Percentiles rank a stretch among this genome's conserved stretches.
Evolutionary conservation across 108 stramenopile species (phyloP).

Genomic region (Schizochytrium sp.): DNA sequence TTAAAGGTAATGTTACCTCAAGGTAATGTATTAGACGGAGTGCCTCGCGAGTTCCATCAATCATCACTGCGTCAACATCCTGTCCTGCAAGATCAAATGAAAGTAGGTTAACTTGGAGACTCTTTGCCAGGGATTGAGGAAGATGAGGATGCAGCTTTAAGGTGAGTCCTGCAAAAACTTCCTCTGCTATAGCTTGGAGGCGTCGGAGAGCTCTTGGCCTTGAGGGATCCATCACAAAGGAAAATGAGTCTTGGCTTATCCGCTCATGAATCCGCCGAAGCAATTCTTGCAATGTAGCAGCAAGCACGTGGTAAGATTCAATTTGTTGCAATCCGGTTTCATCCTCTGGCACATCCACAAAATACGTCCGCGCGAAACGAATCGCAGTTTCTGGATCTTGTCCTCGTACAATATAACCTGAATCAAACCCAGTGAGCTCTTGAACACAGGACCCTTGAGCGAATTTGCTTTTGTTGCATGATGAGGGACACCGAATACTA

Average conservation of each 20-base stretch:
- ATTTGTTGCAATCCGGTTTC: too few relatives aligned
- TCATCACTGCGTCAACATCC: not conserved
- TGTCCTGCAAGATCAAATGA: constrained; percentile 57
- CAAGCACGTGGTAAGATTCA: too few relatives aligned
- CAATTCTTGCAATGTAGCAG: too few relatives aligned
- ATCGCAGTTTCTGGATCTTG: not conserved
- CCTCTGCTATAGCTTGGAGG: not conserved
- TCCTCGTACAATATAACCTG: not conserved
- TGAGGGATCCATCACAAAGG: not conserved
- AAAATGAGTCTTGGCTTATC: not conserved
- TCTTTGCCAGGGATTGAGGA: not conserved
- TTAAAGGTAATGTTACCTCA: not conserved
- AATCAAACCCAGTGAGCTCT: not conserved
- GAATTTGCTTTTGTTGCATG: not conserved
- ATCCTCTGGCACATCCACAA: not conserved
- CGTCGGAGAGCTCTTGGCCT: constrained; percentile 10
- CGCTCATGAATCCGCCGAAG: too few relatives aligned
- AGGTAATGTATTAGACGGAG: not conserved
- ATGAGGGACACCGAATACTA: not conserved
- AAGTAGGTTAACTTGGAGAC: not conserved
- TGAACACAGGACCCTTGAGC: not conserved
- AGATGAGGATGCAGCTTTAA: too few relatives aligned
- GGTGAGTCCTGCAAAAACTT: not conserved
- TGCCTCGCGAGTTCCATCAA: not conserved
- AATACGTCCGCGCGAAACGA: constrained; percentile 3